These are phyloP conservation scores for Fraxinus xanthoxyloides DNA, from an alignment of 305 asterid genomes.

Conservation along the genomic window DNA sequence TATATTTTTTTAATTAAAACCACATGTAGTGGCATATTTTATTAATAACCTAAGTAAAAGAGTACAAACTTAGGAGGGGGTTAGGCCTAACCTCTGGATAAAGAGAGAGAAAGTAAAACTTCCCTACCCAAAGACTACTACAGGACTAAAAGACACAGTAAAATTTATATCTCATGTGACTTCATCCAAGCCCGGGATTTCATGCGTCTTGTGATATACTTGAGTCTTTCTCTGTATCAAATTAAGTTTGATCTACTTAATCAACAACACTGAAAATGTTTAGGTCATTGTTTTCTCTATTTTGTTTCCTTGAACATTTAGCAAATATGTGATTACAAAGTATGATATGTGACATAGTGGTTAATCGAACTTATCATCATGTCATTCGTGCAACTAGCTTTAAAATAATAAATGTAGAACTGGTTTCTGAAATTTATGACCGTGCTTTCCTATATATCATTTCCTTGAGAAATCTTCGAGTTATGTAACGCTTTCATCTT, in stretches of 20 bases:
- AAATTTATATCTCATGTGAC: neutral
- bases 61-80: neutral
- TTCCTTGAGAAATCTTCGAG: neutral
- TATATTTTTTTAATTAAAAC: too few species aligned
- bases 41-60: neutral
- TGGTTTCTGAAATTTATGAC: neutral
- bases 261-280: neutral
- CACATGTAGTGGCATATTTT: too few species aligned
- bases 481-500: neutral
- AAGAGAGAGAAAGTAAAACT: neutral
- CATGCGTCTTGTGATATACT: neutral
- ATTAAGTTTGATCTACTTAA: neutral
- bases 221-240: neutral
- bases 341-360: neutral
- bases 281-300: neutral
- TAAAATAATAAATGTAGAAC: neutral
- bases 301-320: neutral
- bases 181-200: neutral
- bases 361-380: neutral
- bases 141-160: neutral
- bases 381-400: neutral
- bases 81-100: neutral
- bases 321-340: neutral
- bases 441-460: neutral
- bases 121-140: neutral